Evolutionary conservation across 768 basidiomycete genomes (phyloP).

Genomic region (Leucosporidium yakuticum): DNA sequence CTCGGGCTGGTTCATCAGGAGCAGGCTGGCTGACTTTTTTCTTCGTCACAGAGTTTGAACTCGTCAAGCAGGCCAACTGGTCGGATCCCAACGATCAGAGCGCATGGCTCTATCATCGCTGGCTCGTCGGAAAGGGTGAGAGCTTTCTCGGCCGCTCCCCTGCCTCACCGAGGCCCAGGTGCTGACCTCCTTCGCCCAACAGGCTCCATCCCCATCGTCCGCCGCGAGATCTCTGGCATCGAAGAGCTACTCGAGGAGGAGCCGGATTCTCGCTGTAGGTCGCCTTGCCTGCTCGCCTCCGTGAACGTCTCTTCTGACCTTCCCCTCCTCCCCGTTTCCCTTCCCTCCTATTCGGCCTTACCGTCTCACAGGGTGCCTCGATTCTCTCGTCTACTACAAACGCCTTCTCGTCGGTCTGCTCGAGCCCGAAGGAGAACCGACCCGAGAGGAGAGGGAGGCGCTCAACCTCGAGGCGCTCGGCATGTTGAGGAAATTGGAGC

Average conservation of each 20-base stretch:
- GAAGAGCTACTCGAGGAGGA: conserved; percentile 79
- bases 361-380: conserved; percentile 73
- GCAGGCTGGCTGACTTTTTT: not conserved
- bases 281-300: not conserved
- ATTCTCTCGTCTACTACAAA: conserved; percentile 80
- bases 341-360: not conserved
- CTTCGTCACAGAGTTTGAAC: conserved; percentile 66
- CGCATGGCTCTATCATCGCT: conserved; percentile 98
- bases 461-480: conserved; percentile 47
- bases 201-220: conserved; percentile 62
- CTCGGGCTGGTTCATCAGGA: not conserved
- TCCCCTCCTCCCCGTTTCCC: too few species aligned
- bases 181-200: not conserved
- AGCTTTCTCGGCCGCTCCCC: not conserved
- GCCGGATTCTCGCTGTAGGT: conserved; percentile 84
- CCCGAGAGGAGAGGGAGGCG: conserved; percentile 49
- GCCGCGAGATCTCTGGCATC: conserved; percentile 70
- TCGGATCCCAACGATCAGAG: conserved; percentile 95
- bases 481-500: conserved; percentile 50
- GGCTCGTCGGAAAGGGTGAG: conserved; percentile 78
- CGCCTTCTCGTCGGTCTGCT: conserved; percentile 56
- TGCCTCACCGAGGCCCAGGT: too few species aligned
- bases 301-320: not conserved
- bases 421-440: conserved; percentile 24
- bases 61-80: conserved; percentile 88